Percentiles rank a stretch among this genome's conserved stretches.
Conservation (phyloP, 2,329 filamentous ascomycete species). For the Ascochyta lentis region DNA sequence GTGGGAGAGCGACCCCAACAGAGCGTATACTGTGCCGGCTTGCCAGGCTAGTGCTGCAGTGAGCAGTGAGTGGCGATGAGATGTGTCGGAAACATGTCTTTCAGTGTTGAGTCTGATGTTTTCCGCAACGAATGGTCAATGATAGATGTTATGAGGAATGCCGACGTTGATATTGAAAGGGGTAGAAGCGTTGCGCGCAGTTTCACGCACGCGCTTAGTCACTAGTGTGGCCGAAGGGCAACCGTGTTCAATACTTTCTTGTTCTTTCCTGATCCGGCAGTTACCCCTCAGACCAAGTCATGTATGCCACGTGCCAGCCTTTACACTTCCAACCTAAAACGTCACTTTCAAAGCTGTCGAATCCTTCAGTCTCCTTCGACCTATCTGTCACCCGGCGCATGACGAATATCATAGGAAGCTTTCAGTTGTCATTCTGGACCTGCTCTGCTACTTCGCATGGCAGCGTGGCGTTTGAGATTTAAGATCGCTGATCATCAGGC, state of each 20-base stretch:
- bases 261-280: background rate
- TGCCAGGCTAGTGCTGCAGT: slow-evolving; percentile 36
- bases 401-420: too few relatives aligned
- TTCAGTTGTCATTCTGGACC: too few relatives aligned
- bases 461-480: too few relatives aligned
- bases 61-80: slow-evolving; percentile 32
- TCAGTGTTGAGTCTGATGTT: background rate
- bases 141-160: too few relatives aligned
- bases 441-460: too few relatives aligned
- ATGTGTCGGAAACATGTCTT: background rate
- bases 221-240: slow-evolving; percentile 16
- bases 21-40: slow-evolving; percentile 47
- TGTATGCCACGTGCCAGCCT: too few relatives aligned
- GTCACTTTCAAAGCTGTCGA: too few relatives aligned
- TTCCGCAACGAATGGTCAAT: too few relatives aligned
- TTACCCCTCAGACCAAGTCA: background rate
- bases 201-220: background rate
- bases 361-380: too few relatives aligned
- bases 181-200: background rate
- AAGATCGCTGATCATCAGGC: too few relatives aligned
- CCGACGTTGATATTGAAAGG: too few relatives aligned
- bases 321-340: background rate
- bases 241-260: slow-evolving; percentile 5
- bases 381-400: too few relatives aligned
- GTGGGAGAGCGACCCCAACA: slow-evolving; percentile 56